Conservation (phyloP, 75 land plant genomes). For the Larix kaempferi region DNA sequence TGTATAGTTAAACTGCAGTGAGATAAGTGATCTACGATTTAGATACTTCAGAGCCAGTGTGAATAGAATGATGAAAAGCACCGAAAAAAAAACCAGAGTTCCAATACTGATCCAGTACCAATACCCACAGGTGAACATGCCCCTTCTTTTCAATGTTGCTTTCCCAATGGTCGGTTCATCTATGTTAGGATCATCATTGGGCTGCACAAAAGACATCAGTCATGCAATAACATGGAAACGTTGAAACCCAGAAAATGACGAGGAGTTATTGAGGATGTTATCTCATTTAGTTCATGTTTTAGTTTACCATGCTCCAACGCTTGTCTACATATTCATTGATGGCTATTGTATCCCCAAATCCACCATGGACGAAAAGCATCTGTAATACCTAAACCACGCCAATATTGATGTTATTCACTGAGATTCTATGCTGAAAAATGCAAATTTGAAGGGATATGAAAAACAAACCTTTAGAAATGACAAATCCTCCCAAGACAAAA, state of each 20-base stretch:
- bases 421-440: not conserved
- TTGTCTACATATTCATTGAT: constrained; percentile 76
- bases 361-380: constrained; percentile 77
- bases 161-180: constrained; percentile 35
- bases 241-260: not conserved
- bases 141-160: constrained; percentile 15
- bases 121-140: constrained; percentile 17
- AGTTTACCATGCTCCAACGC: constrained; percentile 80
- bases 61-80: constrained; percentile 27
- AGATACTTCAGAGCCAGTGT: constrained; percentile 15
- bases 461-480: constrained; percentile 35
- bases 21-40: constrained; percentile 18
- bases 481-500: constrained; percentile 68
- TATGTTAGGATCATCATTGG: constrained; percentile 26
- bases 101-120: constrained; percentile 30
- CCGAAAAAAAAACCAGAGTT: constrained; percentile 14
- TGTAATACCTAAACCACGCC: constrained; percentile 11
- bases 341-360: constrained; percentile 82
- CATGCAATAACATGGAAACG: not conserved
- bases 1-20: not conserved
- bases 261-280: not conserved
- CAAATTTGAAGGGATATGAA: too few species aligned
- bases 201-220: constrained; percentile 21
- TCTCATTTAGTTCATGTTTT: constrained; percentile 3
- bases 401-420: constrained; percentile 3